A percentile compares a stretch with the other conserved stretches of the same genome.
phyloP scores from a whole-genome alignment of 768 basidiomycete species.

The Collybia sordida region DNA sequence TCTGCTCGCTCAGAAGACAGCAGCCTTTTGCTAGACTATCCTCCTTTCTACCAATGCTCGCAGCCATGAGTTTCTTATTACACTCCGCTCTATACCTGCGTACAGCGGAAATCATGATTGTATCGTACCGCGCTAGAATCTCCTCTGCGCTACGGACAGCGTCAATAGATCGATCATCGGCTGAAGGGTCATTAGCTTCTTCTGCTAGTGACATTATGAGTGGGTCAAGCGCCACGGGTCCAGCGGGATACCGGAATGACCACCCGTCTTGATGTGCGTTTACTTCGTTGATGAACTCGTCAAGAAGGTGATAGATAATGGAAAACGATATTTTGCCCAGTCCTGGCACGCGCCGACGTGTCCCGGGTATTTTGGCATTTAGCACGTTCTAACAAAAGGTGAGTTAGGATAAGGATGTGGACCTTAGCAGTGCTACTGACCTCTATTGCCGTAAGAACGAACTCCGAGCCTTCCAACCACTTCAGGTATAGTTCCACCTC shows the following conservation, averaged over 20 bases:
- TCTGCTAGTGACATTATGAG: constrained; percentile 44
- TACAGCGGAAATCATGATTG: constrained; percentile 34
- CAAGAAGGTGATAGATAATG: constrained; percentile 40
- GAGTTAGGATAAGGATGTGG: background rate
- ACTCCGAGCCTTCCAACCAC: constrained; percentile 40
- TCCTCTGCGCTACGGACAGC: constrained; percentile 36
- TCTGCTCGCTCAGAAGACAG: constrained; percentile 47
- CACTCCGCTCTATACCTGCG: constrained; percentile 40
- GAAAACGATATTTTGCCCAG: constrained; percentile 40
- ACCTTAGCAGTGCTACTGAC: constrained; percentile 21
- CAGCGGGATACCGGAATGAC: constrained; percentile 26
- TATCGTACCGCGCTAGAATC: constrained; percentile 33
- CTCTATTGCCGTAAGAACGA: constrained; percentile 35
- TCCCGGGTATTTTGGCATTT: constrained; percentile 34
- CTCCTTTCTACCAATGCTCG: constrained; percentile 35
- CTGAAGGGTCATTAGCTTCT: constrained; percentile 40
- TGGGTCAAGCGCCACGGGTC: constrained; percentile 27
- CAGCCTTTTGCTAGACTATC: constrained; percentile 37
- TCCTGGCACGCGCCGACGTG: constrained; percentile 32
- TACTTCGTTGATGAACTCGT: constrained; percentile 43
- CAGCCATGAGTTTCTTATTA: constrained; percentile 30
- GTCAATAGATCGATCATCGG: constrained; percentile 37
- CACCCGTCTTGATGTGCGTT: constrained; percentile 44
- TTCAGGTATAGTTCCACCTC: constrained; percentile 43
- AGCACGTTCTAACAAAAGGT: constrained; percentile 30